A percentile compares a stretch with the other conserved stretches of the same genome.
Conservation (phyloP, 495 filamentous ascomycete species). For the Penicillium psychrofluorescens region DNA sequence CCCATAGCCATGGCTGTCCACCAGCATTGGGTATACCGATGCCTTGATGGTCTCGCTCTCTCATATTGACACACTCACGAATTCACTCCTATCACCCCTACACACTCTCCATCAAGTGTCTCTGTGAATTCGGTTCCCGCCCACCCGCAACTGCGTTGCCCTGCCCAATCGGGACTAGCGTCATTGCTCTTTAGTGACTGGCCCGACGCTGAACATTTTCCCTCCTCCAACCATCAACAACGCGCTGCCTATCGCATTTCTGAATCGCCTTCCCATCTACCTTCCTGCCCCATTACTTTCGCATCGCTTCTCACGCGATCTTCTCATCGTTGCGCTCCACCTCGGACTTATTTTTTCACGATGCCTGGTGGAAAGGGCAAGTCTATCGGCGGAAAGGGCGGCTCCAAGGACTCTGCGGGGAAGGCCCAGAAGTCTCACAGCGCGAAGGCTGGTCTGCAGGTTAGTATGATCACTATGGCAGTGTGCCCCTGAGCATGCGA, state of each 20-base stretch:
- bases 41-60: too few relatives aligned
- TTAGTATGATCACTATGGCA: slow-evolving; percentile 44
- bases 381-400: slow-evolving; percentile 90
- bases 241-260: slow-evolving; percentile 28
- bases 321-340: slow-evolving; percentile 18
- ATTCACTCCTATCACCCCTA: too few relatives aligned
- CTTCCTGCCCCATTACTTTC: slow-evolving; percentile 17
- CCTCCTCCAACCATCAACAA: slow-evolving; percentile 47
- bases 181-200: slow-evolving; percentile 34
- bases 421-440: slow-evolving; percentile 98
- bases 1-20: too few relatives aligned
- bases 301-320: slow-evolving; percentile 16
- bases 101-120: background rate
- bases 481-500: background rate
- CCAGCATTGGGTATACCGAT: too few relatives aligned
- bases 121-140: background rate
- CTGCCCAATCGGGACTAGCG: slow-evolving; percentile 35
- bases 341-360: slow-evolving; percentile 21
- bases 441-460: slow-evolving; percentile 96
- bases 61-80: too few relatives aligned
- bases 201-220: slow-evolving; percentile 37
- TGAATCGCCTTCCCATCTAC: slow-evolving; percentile 30
- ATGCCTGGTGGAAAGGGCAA: slow-evolving; percentile 92
- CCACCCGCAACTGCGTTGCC: background rate
- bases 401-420: slow-evolving; percentile 60